Base-by-base conservation (phyloP, 768 basidiomycete species). In the Suillus ampliporus region DNA sequence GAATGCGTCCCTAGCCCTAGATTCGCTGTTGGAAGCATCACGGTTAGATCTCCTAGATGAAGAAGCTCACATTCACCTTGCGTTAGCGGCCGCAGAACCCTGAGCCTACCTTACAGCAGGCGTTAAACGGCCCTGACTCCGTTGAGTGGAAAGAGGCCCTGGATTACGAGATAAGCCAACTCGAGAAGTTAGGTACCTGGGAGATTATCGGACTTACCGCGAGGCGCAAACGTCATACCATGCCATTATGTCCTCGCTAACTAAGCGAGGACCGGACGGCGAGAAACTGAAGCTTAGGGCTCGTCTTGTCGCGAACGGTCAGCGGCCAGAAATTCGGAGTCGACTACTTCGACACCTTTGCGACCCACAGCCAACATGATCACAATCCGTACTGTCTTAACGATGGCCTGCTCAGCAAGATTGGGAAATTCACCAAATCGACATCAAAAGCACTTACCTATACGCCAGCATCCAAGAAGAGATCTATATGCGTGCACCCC, bases 401-500 rank as follows among this genome's bases (percentile, higher is more conserved):
- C 63, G 0, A 46, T 63, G 15, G 67, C 69, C 0, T n/a, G 59
- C 67, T 2, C 37, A 52, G 8, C 13, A 50, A 1, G 61, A 62
- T 31, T 57, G 58, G 58, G 54, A 63, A 9, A 62, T 71, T 7
- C 58, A 67, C 15, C 61, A 67, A n/a, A 47, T 61, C 0, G 62
- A 69, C 44, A 54, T 69, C 5, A 58, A 65, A 28, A 62, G 62
- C 46, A 64, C 64, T 0, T 69, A 67, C 54, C 64, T 69, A 0
- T 50, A 69, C 46, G 68, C 65, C 4, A 57, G 62, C 28, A 56
- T 62, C n/a, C 44, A 61, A 5, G 80, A 80, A 57, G 67, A 65
- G 13, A 78, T 82, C 0, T 82, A 76, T 48, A 78, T 82, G 74
- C 0, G 53, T 2, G 76, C 78, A 58, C 80, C 80, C 0, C 65